Percentiles rank a stretch among this genome's conserved stretches.
Evolutionary conservation across 352 stramenopile species (phyloP).

Genomic region (Phytophthora palmivora): DNA sequence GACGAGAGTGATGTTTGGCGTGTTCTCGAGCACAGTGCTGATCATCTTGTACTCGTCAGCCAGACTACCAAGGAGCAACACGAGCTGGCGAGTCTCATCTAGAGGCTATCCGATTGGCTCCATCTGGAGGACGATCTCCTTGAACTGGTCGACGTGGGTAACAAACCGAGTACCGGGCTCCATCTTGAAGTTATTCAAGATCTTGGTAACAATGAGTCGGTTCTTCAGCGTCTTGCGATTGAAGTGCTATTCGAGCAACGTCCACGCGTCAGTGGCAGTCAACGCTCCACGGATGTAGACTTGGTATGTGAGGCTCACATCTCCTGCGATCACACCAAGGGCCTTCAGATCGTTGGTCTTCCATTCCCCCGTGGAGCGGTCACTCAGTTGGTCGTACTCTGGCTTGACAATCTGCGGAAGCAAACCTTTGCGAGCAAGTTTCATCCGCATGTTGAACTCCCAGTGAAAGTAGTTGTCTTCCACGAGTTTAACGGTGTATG

Average conservation of each 20-base stretch:
- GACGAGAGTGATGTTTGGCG: constrained; percentile 2
- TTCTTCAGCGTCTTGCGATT: constrained; percentile 31
- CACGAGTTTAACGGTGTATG: constrained; percentile 10
- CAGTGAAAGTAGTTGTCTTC: constrained; percentile 12
- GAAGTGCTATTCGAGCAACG: constrained; percentile 17
- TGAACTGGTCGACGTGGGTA: background rate
- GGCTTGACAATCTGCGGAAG: constrained; percentile 13
- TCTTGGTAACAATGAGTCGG: constrained; percentile 1
- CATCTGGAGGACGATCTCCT: background rate
- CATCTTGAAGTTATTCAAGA: too few species aligned
- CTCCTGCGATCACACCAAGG: constrained; percentile 16
- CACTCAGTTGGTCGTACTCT: background rate
- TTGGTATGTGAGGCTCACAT: constrained; percentile 13
- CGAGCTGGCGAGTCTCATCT: constrained; percentile 24
- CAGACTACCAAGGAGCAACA: constrained; percentile 34
- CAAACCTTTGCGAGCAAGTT: constrained; percentile 2
- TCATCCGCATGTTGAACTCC: constrained; percentile 18
- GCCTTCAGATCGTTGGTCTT: constrained; percentile 2
- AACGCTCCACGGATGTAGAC: constrained; percentile 14
- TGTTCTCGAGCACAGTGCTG: constrained; percentile 6
- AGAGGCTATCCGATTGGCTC: constrained; percentile 13
- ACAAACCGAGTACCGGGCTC: constrained; percentile 13
- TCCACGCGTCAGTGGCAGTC: constrained; percentile 9
- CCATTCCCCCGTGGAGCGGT: constrained; percentile 3
- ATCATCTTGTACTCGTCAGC: constrained; percentile 21